phyloP scores from a whole-genome alignment of 2,329 filamentous ascomycete species.

The Colletotrichum sp. region DNA sequence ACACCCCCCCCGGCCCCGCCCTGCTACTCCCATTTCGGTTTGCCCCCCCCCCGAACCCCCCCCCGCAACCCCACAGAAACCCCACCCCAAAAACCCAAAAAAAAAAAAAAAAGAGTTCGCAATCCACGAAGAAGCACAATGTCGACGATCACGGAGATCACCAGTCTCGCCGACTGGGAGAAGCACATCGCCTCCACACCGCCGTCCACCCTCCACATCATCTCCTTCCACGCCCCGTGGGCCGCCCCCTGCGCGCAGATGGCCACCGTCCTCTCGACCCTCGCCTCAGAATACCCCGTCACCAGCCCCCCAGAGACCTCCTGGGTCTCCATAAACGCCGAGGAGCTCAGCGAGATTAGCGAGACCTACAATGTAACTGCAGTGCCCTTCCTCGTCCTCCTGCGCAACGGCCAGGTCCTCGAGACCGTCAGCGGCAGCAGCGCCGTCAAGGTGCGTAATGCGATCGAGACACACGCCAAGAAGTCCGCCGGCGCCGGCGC shows the following conservation, averaged over 20 bases:
- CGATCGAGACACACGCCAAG: constrained; percentile 83
- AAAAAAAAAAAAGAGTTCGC: no score
- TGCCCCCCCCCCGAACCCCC: no score
- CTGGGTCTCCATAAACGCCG: constrained; percentile 92
- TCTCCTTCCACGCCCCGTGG: constrained; percentile 98
- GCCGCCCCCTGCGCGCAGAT: constrained; percentile 96
- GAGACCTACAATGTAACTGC: constrained; percentile 94
- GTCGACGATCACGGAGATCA: constrained; percentile 81
- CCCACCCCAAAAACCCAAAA: no score
- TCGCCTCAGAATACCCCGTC: constrained; percentile 84
- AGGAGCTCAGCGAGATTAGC: constrained; percentile 90
- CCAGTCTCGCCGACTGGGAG: constrained; percentile 75
- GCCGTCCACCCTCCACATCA: constrained; percentile 74
- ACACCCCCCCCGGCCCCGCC: no score
- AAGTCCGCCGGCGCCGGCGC: constrained; percentile 42
- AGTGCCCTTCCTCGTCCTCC: constrained; percentile 88
- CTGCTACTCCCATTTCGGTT: no score
- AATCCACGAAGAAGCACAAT: constrained; percentile 47
- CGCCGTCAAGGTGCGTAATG: constrained; percentile 80
- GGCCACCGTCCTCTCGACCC: constrained; percentile 82
- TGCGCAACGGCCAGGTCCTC: constrained; percentile 75
- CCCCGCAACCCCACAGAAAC: no score
- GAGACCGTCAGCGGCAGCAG: constrained; percentile 92
- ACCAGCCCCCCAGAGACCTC: constrained; percentile 70
- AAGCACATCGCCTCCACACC: constrained; percentile 70